These are phyloP conservation scores for Yamadazyma aaseri DNA, from an alignment of 1,139 yeast genomes.

Conservation along the genomic window DNA sequence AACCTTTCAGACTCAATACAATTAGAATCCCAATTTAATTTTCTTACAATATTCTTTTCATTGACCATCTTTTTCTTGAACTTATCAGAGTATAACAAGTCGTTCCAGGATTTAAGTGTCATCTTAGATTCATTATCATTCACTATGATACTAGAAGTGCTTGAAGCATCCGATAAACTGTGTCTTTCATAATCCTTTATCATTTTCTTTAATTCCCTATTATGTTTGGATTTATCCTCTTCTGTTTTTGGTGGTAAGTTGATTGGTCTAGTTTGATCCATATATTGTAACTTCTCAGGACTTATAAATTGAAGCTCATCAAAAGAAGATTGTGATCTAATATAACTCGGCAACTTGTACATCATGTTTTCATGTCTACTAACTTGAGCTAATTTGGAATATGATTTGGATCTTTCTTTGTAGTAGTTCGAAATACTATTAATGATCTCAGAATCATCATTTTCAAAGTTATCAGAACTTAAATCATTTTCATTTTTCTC, in stretches of 20 bases:
- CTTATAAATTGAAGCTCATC: constrained; percentile 43
- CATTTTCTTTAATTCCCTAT: constrained; percentile 36
- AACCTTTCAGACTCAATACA: constrained; percentile 28
- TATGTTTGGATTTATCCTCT: constrained; percentile 38
- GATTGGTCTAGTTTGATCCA: constrained; percentile 48
- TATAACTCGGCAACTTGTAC: constrained; percentile 39
- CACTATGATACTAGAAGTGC: constrained; percentile 12
- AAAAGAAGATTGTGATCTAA: constrained; percentile 41
- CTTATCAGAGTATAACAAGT: constrained; percentile 17
- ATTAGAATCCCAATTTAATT: constrained; percentile 41
- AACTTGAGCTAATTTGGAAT: constrained; percentile 30
- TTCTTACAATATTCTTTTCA: constrained; percentile 34
- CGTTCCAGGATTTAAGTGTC: constrained; percentile 7
- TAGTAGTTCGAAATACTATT: constrained; percentile 39
- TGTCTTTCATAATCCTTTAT: constrained; percentile 29
- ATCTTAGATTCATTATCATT: constrained; percentile 26
- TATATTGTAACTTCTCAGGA: constrained; percentile 37
- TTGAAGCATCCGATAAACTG: constrained; percentile 21
- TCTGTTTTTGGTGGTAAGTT: constrained; percentile 43
- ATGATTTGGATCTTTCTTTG: constrained; percentile 35
- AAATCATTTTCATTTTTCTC: constrained; percentile 15
- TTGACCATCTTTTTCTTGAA: constrained; percentile 26
- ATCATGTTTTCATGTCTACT: constrained; percentile 35
- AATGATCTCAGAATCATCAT: constrained; percentile 35
- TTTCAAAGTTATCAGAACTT: constrained; percentile 15